A percentile compares a stretch with the other conserved stretches of the same genome.
Evolutionary conservation across 306 rosid species (phyloP).

Genomic region (Quercus engelmannii): DNA sequence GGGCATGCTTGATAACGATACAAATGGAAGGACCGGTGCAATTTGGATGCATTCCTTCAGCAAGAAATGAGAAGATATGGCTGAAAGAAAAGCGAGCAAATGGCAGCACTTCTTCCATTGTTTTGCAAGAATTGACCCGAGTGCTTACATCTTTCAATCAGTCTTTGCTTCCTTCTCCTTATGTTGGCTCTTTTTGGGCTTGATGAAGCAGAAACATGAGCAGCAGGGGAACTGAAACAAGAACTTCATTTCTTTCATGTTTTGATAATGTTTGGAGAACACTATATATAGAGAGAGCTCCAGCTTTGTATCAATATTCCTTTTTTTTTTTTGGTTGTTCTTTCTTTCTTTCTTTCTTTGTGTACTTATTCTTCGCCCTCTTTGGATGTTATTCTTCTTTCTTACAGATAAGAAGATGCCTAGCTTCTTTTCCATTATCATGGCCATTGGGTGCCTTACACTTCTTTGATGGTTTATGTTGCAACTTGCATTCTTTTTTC

Average conservation of each 20-base stretch:
- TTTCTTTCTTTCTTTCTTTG: neutral
- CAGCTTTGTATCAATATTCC: neutral
- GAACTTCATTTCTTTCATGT: conserved; percentile 43
- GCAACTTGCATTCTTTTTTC: neutral
- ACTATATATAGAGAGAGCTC: conserved; percentile 14
- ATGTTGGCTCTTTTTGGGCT: conserved; percentile 39
- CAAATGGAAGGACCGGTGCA: neutral
- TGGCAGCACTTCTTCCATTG: conserved; percentile 7
- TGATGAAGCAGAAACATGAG: conserved; percentile 56
- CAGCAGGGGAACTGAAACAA: conserved; percentile 53
- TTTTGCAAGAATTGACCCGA: conserved; percentile 9
- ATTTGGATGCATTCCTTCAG: conserved; percentile 12
- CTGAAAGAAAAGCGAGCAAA: neutral
- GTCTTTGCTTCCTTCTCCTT: conserved; percentile 41
- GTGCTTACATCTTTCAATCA: conserved; percentile 23
- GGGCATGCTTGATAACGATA: conserved; percentile 4
- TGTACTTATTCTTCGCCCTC: neutral
- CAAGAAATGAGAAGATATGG: conserved; percentile 5
- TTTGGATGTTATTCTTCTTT: conserved; percentile 21
- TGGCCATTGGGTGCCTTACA: neutral
- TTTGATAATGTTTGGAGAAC: conserved; percentile 16
- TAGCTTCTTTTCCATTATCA: conserved; percentile 16
- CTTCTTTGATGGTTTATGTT: neutral
- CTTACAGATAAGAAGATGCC: conserved; percentile 30
- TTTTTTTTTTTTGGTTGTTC: neutral